Conservation (phyloP, 2,329 filamentous ascomycete species). For the Aspergillus sp. region DNA sequence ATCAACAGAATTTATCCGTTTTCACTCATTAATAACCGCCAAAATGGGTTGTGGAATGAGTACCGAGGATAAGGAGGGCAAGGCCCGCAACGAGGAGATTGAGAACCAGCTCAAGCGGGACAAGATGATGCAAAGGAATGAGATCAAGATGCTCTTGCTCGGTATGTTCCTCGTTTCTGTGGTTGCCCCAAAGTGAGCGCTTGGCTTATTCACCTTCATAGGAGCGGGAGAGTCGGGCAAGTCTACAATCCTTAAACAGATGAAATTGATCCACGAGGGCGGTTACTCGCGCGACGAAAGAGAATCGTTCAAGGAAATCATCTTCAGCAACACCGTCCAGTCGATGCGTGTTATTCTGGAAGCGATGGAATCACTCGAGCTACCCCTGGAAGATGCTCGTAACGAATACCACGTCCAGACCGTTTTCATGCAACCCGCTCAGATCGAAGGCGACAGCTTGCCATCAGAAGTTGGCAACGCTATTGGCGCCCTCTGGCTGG, state of each 20-base stretch:
- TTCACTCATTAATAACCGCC: conserved; percentile 43
- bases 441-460: conserved; percentile 92
- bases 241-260: conserved; percentile 92
- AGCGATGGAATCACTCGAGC: conserved; percentile 67
- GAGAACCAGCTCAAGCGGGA: conserved; percentile 99
- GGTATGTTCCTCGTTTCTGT: conserved; percentile 58
- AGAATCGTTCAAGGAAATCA: conserved; percentile 70
- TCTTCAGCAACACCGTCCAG: conserved; percentile 70
- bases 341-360: conserved; percentile 70
- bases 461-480: conserved; percentile 93
- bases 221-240: conserved; percentile 98
- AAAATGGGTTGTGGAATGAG: conserved; percentile 99
- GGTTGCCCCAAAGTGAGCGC: conserved; percentile 5
- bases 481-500: conserved; percentile 90
- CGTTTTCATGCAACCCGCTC: conserved; percentile 96
- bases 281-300: conserved; percentile 91
- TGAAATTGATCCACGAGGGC: conserved; percentile 99
- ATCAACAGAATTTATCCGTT: conserved; percentile 6
- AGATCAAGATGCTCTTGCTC: conserved; percentile 99
- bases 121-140: conserved; percentile 97
- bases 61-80: conserved; percentile 99
- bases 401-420: conserved; percentile 98
- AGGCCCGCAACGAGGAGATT: conserved; percentile 99
- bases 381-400: conserved; percentile 85
- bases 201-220: conserved; percentile 38